Evolutionary conservation across 2,329 filamentous ascomycete genomes (phyloP), one percentile per base, ranked within the genome.

Genomic region (Colletotrichum sp.): DNA sequence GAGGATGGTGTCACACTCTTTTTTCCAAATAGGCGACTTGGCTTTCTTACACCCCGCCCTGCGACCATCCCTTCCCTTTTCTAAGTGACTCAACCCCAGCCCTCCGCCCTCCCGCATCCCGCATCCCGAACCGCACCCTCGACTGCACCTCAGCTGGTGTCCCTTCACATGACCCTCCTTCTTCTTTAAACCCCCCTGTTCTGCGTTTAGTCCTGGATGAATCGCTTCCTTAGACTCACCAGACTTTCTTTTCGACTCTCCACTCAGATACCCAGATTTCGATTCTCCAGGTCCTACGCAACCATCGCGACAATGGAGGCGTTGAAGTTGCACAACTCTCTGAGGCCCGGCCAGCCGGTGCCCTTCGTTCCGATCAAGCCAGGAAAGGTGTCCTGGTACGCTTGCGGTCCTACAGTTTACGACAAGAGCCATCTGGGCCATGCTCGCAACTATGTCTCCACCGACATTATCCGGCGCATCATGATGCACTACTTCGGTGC

Each of bases 391-490:
- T 92, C 92, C 7, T 98, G 95, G 95, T 98, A 98, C 84, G 94
- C 93, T 79, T 98, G 96, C 86, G 96, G 96, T 21, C 95, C 95
- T 73, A 98, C 95, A 4, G 92, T 94, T 56, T 96, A 96, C 83
- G 94, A 96, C 83, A 93, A 96, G 85, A 91, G 93, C 77, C 95
- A 96, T 87, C 85, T 96, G 61, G 93, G 95, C 34, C 95, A 98
- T 84, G 95, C 95, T 34, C 90, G 95, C 79, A 98, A 98, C 86
- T 98, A 98, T 90, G 94, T 98, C 77, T 95, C 93, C 65, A 96
- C 95, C 61, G 96, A 98, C 84, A 96, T 98, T 78, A 92, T 98
- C 79, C 91, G 96, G 76, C 92, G 96, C 80, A 95, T 98, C 79
- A 86, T 98, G 84, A 88, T 90, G 81, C 92, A 96, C 83, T 96